These are phyloP conservation scores for Irineochytrium annulatum DNA, from an alignment of 192 early-diverging fungal species.

Conservation along the genomic window DNA sequence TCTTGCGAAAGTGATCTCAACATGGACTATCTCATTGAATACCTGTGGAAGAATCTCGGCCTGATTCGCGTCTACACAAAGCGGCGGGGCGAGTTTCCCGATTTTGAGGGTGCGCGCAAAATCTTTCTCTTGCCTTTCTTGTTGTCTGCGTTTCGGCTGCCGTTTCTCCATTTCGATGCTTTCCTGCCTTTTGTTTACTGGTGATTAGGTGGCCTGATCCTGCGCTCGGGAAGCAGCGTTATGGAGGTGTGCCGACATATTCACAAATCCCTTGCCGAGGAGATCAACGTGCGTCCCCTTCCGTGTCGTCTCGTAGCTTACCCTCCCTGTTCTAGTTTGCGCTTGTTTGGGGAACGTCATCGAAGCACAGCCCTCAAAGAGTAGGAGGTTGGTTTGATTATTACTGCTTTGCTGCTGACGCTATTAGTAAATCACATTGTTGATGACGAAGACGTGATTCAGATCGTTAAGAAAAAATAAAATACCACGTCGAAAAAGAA, in stretches of 20 bases:
- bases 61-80: constrained; percentile 96
- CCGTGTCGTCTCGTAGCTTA: not conserved
- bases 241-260: constrained; percentile 71
- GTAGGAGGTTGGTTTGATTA: constrained; percentile 53
- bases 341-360: constrained; percentile 91
- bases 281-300: constrained; percentile 60
- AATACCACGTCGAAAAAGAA: not conserved
- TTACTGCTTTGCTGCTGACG: constrained; percentile 24
- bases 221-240: constrained; percentile 55
- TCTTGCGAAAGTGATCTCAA: constrained; percentile 90
- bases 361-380: constrained; percentile 96
- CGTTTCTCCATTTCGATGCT: too few relatives aligned
- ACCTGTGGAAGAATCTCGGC: constrained; percentile 85
- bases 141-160: too few relatives aligned
- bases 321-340: constrained; percentile 60
- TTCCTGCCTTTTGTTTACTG: too few relatives aligned
- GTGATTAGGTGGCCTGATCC: constrained; percentile 85
- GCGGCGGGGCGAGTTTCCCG: constrained; percentile 88
- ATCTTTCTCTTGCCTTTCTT: too few relatives aligned
- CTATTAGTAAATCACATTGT: constrained; percentile 66
- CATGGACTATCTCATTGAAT: constrained; percentile 83
- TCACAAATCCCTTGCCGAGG: constrained; percentile 79
- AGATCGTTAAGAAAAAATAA: constrained; percentile 47
- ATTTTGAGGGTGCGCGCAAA: too few relatives aligned
- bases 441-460: constrained; percentile 92